Percentiles rank a stretch among this genome's conserved stretches.
phyloP scores from a whole-genome alignment of 805 yeast species.

The Kodamaea kakaduensis region DNA sequence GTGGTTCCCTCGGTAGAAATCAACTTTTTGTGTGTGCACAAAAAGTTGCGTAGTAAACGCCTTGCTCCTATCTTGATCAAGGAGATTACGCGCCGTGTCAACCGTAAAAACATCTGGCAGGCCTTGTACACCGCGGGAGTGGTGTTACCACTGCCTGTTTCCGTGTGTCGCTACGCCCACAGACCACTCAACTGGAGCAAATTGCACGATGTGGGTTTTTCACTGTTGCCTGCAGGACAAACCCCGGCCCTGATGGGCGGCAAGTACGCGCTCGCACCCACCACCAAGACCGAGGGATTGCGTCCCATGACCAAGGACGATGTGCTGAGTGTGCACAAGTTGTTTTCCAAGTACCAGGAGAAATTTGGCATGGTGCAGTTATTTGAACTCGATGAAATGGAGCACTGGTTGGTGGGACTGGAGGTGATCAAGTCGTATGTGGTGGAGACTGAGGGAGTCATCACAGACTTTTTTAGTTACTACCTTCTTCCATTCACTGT shows the following conservation, averaged over 20 bases:
- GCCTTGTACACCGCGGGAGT: slow-evolving; percentile 94
- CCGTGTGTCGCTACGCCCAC: slow-evolving; percentile 86
- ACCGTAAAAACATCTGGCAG: slow-evolving; percentile 83
- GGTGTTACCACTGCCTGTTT: slow-evolving; percentile 86
- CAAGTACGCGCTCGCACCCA: slow-evolving; percentile 51
- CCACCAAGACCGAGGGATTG: slow-evolving; percentile 49
- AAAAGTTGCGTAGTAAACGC: slow-evolving; percentile 88
- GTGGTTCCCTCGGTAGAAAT: slow-evolving; percentile 72
- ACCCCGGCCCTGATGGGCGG: slow-evolving; percentile 68
- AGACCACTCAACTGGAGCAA: slow-evolving; percentile 92
- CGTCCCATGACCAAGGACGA: slow-evolving; percentile 58
- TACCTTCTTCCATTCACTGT: slow-evolving; percentile 87
- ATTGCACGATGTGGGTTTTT: slow-evolving; percentile 84
- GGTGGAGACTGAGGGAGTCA: slow-evolving; percentile 61
- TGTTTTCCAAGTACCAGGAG: slow-evolving; percentile 60
- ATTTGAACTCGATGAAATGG: slow-evolving; percentile 63
- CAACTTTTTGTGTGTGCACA: slow-evolving; percentile 91
- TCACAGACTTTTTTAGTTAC: slow-evolving; percentile 88
- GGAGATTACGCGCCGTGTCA: slow-evolving; percentile 91
- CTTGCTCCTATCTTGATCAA: slow-evolving; percentile 90
- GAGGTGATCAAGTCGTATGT: slow-evolving; percentile 77
- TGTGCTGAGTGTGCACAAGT: slow-evolving; percentile 54
- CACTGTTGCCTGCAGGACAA: slow-evolving; percentile 67
- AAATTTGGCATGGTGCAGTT: slow-evolving; percentile 71
- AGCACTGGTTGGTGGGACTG: slow-evolving; percentile 76